These are phyloP conservation scores for Lagerstroemia speciosa DNA, from an alignment of 345 rosid species.

Conservation along the genomic window DNA sequence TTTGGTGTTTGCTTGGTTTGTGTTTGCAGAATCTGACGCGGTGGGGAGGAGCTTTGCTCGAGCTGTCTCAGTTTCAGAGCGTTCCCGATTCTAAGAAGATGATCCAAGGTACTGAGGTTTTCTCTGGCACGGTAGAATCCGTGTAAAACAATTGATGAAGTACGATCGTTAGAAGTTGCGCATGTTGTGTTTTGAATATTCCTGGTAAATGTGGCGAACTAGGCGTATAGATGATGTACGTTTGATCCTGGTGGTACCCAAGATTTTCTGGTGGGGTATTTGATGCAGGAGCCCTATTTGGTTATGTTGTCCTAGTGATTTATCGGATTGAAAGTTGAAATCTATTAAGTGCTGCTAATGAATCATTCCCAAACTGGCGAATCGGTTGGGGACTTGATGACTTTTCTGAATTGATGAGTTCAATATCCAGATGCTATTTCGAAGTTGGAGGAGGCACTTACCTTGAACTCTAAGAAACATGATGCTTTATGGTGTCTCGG, in stretches of 20 bases:
- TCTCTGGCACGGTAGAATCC: not conserved
- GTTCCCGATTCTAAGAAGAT: conserved; percentile 54
- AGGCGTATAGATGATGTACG: not conserved
- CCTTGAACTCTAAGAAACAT: conserved; percentile 44
- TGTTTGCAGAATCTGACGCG: conserved; percentile 56
- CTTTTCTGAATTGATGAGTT: not conserved
- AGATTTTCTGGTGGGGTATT: not conserved
- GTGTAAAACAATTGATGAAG: not conserved
- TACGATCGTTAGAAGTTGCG: not conserved
- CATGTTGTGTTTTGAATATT: no score
- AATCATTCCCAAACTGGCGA: not conserved
- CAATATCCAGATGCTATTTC: conserved; percentile 54
- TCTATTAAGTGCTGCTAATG: not conserved
- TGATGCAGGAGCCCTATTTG: not conserved
- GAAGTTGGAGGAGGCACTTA: conserved; percentile 83
- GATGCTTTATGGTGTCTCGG: conserved; percentile 86
- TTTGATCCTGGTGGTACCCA: not conserved
- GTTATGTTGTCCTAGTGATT: not conserved
- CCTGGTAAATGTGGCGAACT: not conserved
- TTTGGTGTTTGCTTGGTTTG: no score
- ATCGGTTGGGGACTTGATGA: not conserved
- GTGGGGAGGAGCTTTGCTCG: conserved; percentile 83
- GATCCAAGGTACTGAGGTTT: conserved; percentile 46
- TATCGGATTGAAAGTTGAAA: not conserved
- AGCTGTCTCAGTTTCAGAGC: conserved; percentile 78